phyloP scores from a whole-genome alignment of 495 filamentous ascomycete species.

The Arthonia radiata region DNA sequence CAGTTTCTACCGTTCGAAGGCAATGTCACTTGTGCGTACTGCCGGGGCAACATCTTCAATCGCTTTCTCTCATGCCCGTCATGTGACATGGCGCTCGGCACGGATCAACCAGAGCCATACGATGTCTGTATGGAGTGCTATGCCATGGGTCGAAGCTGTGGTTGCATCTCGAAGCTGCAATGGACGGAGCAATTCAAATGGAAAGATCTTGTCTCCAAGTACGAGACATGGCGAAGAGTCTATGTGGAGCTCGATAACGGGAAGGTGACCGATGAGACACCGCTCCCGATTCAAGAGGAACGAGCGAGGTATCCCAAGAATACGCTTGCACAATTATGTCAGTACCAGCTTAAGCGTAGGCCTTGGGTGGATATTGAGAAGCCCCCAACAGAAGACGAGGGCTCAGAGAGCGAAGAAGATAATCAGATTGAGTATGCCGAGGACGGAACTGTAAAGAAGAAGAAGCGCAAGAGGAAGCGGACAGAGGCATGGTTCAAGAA shows the following conservation, averaged over 20 bases:
- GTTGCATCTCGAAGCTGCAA: conserved; percentile 54
- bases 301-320: conserved; percentile 38
- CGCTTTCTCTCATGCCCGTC: conserved; percentile 74
- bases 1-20: conserved; percentile 60
- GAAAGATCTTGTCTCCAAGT: conserved; percentile 46
- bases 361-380: conserved; percentile 37
- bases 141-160: conserved; percentile 74
- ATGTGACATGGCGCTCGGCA: conserved; percentile 29
- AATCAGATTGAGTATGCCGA: conserved; percentile 17
- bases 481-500: conserved; percentile 14
- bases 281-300: conserved; percentile 36
- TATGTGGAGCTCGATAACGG: conserved; percentile 41
- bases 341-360: conserved; percentile 52
- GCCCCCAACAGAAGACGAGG: conserved; percentile 8
- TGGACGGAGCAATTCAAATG: conserved; percentile 89
- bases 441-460: conserved; percentile 20
- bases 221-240: conserved; percentile 59
- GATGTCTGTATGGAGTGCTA: conserved; percentile 97
- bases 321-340: conserved; percentile 68
- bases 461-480: conserved; percentile 4
- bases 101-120: conserved; percentile 29
- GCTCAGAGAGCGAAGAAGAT: conserved; percentile 12
- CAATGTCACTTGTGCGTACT: conserved; percentile 86
- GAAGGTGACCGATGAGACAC: conserved; percentile 29
- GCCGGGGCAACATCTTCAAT: conserved; percentile 90